Evolutionary conservation across 23 red algal genomes (phyloP).

Genomic region (Cyanidiococcus yangmingshanensis): DNA sequence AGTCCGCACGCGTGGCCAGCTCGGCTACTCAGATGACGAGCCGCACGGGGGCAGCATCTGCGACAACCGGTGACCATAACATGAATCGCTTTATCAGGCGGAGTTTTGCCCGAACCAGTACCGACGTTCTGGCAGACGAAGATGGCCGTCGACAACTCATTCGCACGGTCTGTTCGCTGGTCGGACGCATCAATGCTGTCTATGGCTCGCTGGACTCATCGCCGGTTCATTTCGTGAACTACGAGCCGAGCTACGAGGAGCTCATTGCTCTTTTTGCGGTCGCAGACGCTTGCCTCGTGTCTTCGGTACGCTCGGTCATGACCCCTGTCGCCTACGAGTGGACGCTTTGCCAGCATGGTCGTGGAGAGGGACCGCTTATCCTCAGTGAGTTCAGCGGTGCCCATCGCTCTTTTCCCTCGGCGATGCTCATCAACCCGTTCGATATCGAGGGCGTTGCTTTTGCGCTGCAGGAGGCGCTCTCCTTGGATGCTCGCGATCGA

Average conservation of each 20-base stretch:
- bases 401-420: slow-evolving; percentile 52
- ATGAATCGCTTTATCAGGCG: no score
- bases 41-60: no score
- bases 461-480: slow-evolving; percentile 44
- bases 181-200: slow-evolving; percentile 76
- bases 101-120: background rate
- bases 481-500: slow-evolving; percentile 41
- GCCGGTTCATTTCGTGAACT: slow-evolving; percentile 77
- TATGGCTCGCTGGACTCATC: slow-evolving; percentile 60
- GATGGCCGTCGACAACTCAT: slow-evolving; percentile 11
- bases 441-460: slow-evolving; percentile 50
- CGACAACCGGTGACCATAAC: no score
- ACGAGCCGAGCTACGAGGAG: slow-evolving; percentile 32
- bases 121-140: background rate
- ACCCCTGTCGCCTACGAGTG: slow-evolving; percentile 68
- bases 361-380: slow-evolving; percentile 52
- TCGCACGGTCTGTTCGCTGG: slow-evolving; percentile 13
- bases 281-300: slow-evolving; percentile 68
- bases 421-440: slow-evolving; percentile 82
- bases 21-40: no score
- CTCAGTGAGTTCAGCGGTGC: slow-evolving; percentile 77
- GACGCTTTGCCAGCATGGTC: slow-evolving; percentile 69
- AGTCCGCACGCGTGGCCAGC: no score
- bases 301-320: slow-evolving; percentile 68
- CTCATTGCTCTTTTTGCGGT: slow-evolving; percentile 56